Evolutionary conservation across 805 yeast species (phyloP).

Genomic region (Yarrowia sp.): DNA sequence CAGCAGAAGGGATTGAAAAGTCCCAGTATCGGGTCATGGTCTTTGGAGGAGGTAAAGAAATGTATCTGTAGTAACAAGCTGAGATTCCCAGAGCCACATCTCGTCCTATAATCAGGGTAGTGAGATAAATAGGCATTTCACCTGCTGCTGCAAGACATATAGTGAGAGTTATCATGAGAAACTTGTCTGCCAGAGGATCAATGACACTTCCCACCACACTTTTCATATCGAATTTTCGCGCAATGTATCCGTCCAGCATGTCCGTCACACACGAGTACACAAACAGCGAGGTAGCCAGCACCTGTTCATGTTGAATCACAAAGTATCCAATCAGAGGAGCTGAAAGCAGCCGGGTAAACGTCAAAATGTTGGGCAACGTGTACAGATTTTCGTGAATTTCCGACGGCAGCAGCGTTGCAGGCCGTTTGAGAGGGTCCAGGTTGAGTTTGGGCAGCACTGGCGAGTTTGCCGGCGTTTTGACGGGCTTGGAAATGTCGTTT

Average conservation of each 20-base stretch:
- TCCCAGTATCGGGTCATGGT: conserved; percentile 74
- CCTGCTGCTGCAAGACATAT: conserved; percentile 66
- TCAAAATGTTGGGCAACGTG: conserved; percentile 83
- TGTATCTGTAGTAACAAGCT: conserved; percentile 70
- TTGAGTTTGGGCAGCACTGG: neutral
- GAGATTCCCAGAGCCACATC: conserved; percentile 71
- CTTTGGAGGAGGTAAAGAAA: conserved; percentile 71
- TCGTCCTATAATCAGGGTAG: conserved; percentile 73
- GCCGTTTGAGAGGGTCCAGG: conserved; percentile 3
- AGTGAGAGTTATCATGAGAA: conserved; percentile 83
- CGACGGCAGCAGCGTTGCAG: conserved; percentile 1
- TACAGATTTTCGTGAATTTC: conserved; percentile 56
- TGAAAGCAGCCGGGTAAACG: conserved; percentile 72
- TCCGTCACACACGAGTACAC: conserved; percentile 88
- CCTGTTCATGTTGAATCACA: conserved; percentile 61
- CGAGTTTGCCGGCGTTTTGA: neutral
- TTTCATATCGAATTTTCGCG: conserved; percentile 71
- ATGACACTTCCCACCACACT: conserved; percentile 85
- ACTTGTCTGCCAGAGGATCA: conserved; percentile 95
- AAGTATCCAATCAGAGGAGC: conserved; percentile 85
- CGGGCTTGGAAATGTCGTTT: neutral
- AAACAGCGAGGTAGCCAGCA: conserved; percentile 69
- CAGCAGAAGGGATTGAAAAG: conserved; percentile 74
- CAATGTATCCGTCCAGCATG: conserved; percentile 86
- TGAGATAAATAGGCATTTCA: conserved; percentile 60